Percentiles rank a stretch among this genome's conserved stretches.
These are phyloP conservation scores for Globisporangium takayamanum DNA, from an alignment of 352 stramenopile species.

Conservation along the genomic window DNA sequence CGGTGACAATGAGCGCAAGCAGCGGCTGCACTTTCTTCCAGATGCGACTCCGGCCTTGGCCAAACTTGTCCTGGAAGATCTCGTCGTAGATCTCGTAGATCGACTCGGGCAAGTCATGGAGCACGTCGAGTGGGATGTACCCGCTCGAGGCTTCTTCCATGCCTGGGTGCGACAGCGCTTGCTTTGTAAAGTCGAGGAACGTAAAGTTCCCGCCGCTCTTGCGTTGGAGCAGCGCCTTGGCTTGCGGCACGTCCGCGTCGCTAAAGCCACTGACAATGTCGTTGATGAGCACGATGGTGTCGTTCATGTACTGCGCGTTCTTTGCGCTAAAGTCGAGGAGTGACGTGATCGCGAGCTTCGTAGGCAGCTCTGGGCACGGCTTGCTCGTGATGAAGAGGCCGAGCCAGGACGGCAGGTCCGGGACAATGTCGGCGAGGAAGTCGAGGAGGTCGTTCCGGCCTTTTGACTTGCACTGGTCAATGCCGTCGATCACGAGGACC, in stretches of 20 bases:
- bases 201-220: slow-evolving; percentile 75
- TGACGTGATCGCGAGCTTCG: slow-evolving; percentile 56
- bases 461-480: slow-evolving; percentile 56
- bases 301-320: slow-evolving; percentile 52
- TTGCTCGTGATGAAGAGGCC: slow-evolving; percentile 69
- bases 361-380: slow-evolving; percentile 48
- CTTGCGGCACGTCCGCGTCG: slow-evolving; percentile 31
- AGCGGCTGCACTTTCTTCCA: slow-evolving; percentile 74
- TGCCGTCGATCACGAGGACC: slow-evolving; percentile 64
- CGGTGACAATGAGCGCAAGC: slow-evolving; percentile 62
- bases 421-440: slow-evolving; percentile 52
- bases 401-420: slow-evolving; percentile 64
- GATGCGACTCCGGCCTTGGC: slow-evolving; percentile 57
- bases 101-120: slow-evolving; percentile 70
- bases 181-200: slow-evolving; percentile 76
- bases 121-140: slow-evolving; percentile 45
- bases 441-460: slow-evolving; percentile 63
- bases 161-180: slow-evolving; percentile 61
- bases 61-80: slow-evolving; percentile 88
- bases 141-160: slow-evolving; percentile 41
- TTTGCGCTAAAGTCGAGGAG: slow-evolving; percentile 66
- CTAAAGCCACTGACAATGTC: slow-evolving; percentile 52
- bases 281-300: slow-evolving; percentile 45
- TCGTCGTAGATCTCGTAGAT: slow-evolving; percentile 80
- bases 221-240: slow-evolving; percentile 43